Evolutionary conservation across 768 basidiomycete species (phyloP).

Genomic region (Hydnum rufescens): DNA sequence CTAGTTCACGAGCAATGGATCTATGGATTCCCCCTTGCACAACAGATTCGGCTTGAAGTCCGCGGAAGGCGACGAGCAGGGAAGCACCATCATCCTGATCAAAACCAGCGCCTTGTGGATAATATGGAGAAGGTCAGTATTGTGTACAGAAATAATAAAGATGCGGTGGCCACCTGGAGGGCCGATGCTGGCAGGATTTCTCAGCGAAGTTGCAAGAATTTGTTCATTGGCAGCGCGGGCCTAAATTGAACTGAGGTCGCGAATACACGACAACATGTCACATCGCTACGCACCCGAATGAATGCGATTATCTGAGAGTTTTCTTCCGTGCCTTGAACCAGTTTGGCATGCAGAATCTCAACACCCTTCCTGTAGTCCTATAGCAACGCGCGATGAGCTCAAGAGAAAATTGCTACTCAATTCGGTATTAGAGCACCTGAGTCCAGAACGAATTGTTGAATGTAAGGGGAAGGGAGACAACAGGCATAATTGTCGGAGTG

Average conservation of each 20-base stretch:
- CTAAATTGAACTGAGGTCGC: constrained; percentile 26
- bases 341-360: constrained; percentile 52
- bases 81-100: constrained; percentile 71
- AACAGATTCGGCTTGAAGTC: constrained; percentile 52
- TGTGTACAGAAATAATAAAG: not conserved
- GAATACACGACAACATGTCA: too few relatives aligned
- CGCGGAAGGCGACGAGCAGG: constrained; percentile 56
- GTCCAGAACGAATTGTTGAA: constrained; percentile 94
- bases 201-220: constrained; percentile 39
- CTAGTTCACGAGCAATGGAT: constrained; percentile 53
- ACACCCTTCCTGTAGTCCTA: constrained; percentile 64
- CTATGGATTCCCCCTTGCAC: constrained; percentile 59
- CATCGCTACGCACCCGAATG: constrained; percentile 38
- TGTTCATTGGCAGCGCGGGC: constrained; percentile 53
- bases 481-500: constrained; percentile 37
- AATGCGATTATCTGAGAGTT: constrained; percentile 69
- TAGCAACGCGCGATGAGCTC: not conserved
- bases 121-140: not conserved
- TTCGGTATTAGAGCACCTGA: too few relatives aligned
- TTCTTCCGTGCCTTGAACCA: constrained; percentile 72
- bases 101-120: constrained; percentile 39
- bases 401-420: not conserved
- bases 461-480: constrained; percentile 68
- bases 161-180: constrained; percentile 30
- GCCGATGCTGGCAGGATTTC: constrained; percentile 28